Evolutionary conservation across 208 protist species (phyloP), one percentile per base, ranked within the genome.

Genomic region (Leishmania arabica): DNA sequence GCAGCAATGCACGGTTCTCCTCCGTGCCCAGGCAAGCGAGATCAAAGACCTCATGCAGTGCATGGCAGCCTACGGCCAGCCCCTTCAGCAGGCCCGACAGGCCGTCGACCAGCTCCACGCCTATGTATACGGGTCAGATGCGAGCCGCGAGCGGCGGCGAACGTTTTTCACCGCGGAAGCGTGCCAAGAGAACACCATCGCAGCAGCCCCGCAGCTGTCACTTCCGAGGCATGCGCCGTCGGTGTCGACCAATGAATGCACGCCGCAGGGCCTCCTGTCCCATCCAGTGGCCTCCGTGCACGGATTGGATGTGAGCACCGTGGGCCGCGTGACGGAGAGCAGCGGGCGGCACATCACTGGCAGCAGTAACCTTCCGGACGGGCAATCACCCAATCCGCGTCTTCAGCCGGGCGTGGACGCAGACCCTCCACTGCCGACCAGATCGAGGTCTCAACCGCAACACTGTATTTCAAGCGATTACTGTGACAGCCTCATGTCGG

Each of bases 21-120:
- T 93, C 45, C 73, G 81, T 27, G 78, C 82, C 11, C 82, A 89
- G 74, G 69, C 72, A 37, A 79, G 84, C 51, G 86, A 92, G 75
- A 89, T 89, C 27, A 34, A 62, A 64, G 49, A 88, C 45, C 71
- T 95, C 27, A 81, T 86, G 5, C 34, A 58, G 40, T 82, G 82
- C 40, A 86, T 95, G 84, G 75, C 84, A 68, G 58, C 62, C 49
- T 89, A 87, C 80, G 37, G 42, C 21, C 40, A n/a, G 19, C 66
- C 80, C 2, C 27, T 82, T 40, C 76, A 58, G 13, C 76, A 79
- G 27, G 80, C 72, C 15, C 64, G 77, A 1, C 47, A 83, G 5
- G 75, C 84, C 15, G 53, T 82, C 70, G 84, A 79, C 11, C 53
- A 45, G 24, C 47, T 76, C 11, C 62, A 76, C 72, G 42, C 24